phyloP scores from a whole-genome alignment of 805 yeast genomes.

The Candida glaebosa region DNA sequence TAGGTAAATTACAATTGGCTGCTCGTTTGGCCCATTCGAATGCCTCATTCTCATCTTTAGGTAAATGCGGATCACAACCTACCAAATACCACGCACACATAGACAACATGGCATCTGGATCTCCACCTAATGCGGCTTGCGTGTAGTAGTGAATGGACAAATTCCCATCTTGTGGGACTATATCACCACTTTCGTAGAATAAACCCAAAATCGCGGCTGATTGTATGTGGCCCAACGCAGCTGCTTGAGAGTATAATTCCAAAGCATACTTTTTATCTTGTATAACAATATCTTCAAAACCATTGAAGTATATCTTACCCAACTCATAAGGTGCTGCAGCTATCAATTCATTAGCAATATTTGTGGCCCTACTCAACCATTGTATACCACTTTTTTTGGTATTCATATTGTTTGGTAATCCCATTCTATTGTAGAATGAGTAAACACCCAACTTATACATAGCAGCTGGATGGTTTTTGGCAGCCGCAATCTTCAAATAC shows the following conservation, averaged over 20 bases:
- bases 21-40: constrained; percentile 93
- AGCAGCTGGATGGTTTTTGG: constrained; percentile 93
- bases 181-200: constrained; percentile 78
- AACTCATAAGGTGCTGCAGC: constrained; percentile 95
- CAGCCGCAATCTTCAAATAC: constrained; percentile 80
- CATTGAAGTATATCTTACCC: constrained; percentile 77
- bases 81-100: constrained; percentile 96
- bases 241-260: constrained; percentile 82
- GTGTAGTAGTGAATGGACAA: constrained; percentile 90
- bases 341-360: constrained; percentile 76
- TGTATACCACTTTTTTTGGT: constrained; percentile 85
- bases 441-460: constrained; percentile 90
- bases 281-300: constrained; percentile 83
- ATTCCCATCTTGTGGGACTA: constrained; percentile 74
- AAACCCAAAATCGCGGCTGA: constrained; percentile 79
- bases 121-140: constrained; percentile 84
- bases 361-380: constrained; percentile 87
- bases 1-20: constrained; percentile 67
- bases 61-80: constrained; percentile 82
- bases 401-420: constrained; percentile 61
- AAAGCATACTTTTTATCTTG: constrained; percentile 81
- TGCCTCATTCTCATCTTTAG: constrained; percentile 77
- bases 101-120: constrained; percentile 85
- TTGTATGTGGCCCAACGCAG: constrained; percentile 79
- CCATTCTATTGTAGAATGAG: constrained; percentile 82